Evolutionary conservation across 2,329 filamentous ascomycete genomes (phyloP).

Genomic region (Calonectria pauciramosa): DNA sequence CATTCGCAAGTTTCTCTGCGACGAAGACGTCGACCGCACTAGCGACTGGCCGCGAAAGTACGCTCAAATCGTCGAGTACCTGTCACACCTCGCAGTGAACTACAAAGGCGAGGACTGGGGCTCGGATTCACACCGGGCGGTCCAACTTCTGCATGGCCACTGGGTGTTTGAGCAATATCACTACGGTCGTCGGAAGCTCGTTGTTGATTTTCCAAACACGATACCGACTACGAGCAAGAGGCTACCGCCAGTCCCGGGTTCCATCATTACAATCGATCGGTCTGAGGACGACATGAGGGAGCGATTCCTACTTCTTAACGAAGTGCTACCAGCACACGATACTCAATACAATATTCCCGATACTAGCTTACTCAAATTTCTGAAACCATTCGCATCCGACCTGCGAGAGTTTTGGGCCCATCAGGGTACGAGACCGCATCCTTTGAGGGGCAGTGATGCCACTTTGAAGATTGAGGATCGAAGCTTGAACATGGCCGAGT

Average conservation of each 20-base stretch:
- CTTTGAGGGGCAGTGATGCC: neutral
- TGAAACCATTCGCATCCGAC: constrained; percentile 30
- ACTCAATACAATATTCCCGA: constrained; percentile 42
- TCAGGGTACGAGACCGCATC: neutral
- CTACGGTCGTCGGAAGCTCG: constrained; percentile 46
- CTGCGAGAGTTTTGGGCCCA: constrained; percentile 24
- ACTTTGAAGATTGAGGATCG: neutral
- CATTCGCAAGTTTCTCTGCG: constrained; percentile 61
- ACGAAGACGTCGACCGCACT: constrained; percentile 61
- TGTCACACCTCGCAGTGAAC: constrained; percentile 50
- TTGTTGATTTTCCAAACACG: constrained; percentile 41
- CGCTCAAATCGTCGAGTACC: constrained; percentile 54
- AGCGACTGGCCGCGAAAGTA: constrained; percentile 55
- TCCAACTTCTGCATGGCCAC: constrained; percentile 52
- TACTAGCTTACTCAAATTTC: constrained; percentile 27
- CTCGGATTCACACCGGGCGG: constrained; percentile 44
- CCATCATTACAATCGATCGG: constrained; percentile 6
- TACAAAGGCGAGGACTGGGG: constrained; percentile 46
- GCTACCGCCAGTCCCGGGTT: constrained; percentile 43
- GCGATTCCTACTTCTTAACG: constrained; percentile 32
- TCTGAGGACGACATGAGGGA: constrained; percentile 21
- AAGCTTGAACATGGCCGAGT: constrained; percentile 49
- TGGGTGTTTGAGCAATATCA: constrained; percentile 52
- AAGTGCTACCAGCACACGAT: constrained; percentile 35
- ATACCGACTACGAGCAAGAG: constrained; percentile 42